phyloP scores from a whole-genome alignment of 805 yeast genomes.

The Suhomyces tanzawaensis region DNA sequence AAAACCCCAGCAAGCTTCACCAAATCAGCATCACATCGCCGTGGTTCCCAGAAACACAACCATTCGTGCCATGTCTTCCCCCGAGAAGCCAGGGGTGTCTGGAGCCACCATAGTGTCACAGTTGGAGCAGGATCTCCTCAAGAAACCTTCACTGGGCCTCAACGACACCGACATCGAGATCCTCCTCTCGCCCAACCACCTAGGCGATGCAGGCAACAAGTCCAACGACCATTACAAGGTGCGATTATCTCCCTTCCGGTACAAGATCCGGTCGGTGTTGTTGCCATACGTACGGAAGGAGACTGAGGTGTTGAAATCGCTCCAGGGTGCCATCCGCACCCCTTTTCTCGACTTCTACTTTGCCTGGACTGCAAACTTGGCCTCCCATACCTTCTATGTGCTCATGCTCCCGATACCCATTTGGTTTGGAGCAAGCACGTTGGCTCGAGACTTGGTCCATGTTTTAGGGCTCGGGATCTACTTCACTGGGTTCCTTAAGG shows the following conservation, averaged over 20 bases:
- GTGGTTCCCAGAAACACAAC: not conserved
- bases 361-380: constrained; percentile 84
- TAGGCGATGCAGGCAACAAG: constrained; percentile 71
- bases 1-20: no score
- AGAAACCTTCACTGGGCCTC: constrained; percentile 6
- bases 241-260: constrained; percentile 56
- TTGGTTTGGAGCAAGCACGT: constrained; percentile 67
- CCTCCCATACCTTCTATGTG: constrained; percentile 92
- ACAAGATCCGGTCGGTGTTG: constrained; percentile 49
- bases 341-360: constrained; percentile 68
- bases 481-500: constrained; percentile 74
- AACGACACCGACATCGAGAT: constrained; percentile 12
- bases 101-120: constrained; percentile 6
- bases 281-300: constrained; percentile 63
- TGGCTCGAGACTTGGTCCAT: constrained; percentile 58
- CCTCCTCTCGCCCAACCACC: constrained; percentile 12
- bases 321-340: constrained; percentile 54
- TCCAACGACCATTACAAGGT: constrained; percentile 62
- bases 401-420: constrained; percentile 79
- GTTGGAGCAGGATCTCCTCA: constrained; percentile 5
- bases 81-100: not conserved
- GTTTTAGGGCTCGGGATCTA: constrained; percentile 71
- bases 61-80: not conserved
- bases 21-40: no score
- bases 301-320: constrained; percentile 51